These are phyloP conservation scores for Talaromyces sp. DNA, from an alignment of 2,329 filamentous ascomycete genomes.

Conservation along the genomic window DNA sequence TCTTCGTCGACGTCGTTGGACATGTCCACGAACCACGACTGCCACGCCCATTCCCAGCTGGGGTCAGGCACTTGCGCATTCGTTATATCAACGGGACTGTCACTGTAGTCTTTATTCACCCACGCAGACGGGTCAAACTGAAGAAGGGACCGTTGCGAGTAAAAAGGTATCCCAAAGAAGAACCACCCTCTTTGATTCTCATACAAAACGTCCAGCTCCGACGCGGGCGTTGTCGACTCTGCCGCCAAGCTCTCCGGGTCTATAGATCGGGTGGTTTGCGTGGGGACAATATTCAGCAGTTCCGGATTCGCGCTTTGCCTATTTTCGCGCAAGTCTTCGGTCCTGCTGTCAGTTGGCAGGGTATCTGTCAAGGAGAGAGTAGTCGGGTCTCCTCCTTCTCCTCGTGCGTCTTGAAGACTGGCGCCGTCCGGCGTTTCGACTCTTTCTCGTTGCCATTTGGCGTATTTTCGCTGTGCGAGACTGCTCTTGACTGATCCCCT, in stretches of 20 bases:
- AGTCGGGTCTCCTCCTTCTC: neutral
- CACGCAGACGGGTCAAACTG: slow-evolving; percentile 81
- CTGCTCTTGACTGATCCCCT: slow-evolving; percentile 33
- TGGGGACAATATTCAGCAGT: slow-evolving; percentile 6
- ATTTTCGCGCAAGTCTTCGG: neutral
- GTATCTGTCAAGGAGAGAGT: neutral
- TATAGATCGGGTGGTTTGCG: neutral
- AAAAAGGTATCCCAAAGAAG: slow-evolving; percentile 82
- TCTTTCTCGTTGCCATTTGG: slow-evolving; percentile 51
- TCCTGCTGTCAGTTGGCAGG: neutral
- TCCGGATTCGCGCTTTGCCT: neutral
- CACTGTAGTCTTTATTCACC: slow-evolving; percentile 62
- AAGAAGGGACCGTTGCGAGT: slow-evolving; percentile 78
- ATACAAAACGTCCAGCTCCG: slow-evolving; percentile 78
- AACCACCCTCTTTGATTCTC: slow-evolving; percentile 93
- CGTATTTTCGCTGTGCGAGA: slow-evolving; percentile 40
- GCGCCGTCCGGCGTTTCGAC: slow-evolving; percentile 35
- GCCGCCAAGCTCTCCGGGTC: slow-evolving; percentile 1
- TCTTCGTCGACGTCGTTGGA: slow-evolving; percentile 79
- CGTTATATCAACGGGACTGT: slow-evolving; percentile 63
- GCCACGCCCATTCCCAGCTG: slow-evolving; percentile 85
- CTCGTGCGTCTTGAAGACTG: slow-evolving; percentile 8
- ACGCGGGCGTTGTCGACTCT: slow-evolving; percentile 15
- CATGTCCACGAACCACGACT: slow-evolving; percentile 69
- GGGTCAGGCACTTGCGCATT: slow-evolving; percentile 93